Conservation (phyloP, 192 early-diverging fungal genomes). For the Backusella tarrabulga region DNA sequence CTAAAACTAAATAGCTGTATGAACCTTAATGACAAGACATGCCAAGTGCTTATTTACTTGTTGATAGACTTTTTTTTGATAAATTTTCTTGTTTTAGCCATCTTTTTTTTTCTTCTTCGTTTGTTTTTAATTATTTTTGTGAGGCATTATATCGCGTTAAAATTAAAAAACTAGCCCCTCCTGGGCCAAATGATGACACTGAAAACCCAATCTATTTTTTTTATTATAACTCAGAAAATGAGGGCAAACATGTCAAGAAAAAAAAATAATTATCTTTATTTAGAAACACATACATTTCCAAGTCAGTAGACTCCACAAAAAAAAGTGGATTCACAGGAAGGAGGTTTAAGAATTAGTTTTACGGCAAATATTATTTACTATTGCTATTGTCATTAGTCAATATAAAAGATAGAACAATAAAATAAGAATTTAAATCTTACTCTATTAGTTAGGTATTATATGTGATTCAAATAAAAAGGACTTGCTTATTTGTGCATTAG, state of each 20-base stretch:
- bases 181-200: neutral
- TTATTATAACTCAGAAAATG: neutral
- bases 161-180: neutral
- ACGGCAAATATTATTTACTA: neutral
- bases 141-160: neutral
- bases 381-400: neutral
- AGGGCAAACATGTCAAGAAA: neutral
- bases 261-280: neutral
- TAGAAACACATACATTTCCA: constrained; percentile 1
- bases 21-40: neutral
- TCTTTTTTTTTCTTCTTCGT: neutral
- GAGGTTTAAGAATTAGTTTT: neutral
- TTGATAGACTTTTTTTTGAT: neutral
- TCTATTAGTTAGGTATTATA: neutral
- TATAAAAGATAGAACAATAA: neutral
- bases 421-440: too few relatives aligned
- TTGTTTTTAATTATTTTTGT: neutral
- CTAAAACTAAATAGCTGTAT: neutral
- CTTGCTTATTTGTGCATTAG: neutral
- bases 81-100: neutral
- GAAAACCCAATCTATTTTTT: neutral
- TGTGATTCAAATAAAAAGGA: neutral
- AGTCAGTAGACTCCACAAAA: neutral
- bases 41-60: neutral
- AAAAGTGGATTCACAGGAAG: neutral